Conservation (phyloP, 371 early-diverging fungal species). For the Dinochytrium kinnereticum region DNA sequence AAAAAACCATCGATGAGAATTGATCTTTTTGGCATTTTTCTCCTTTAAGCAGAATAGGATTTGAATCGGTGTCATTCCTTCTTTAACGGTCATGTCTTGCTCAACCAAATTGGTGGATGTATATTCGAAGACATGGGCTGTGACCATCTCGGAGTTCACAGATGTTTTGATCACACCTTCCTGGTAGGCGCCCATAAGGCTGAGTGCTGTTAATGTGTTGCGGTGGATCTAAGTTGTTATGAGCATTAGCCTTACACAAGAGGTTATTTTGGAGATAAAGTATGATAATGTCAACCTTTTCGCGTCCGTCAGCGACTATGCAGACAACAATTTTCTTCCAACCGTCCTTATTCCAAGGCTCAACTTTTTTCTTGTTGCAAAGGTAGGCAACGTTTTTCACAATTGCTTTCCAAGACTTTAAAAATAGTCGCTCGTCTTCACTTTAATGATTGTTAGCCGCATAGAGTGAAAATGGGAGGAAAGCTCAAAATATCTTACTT, state of each 20-base stretch:
- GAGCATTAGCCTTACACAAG: too few relatives aligned
- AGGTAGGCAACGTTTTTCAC: constrained; percentile 87
- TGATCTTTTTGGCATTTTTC: constrained; percentile 71
- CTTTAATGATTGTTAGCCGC: constrained; percentile 70
- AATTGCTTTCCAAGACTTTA: constrained; percentile 79
- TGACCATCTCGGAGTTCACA: constrained; percentile 52
- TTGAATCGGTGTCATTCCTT: constrained; percentile 52
- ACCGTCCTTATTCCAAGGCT: constrained; percentile 78
- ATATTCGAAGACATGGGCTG: constrained; percentile 90
- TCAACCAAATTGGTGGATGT: constrained; percentile 58
- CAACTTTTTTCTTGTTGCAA: constrained; percentile 75
- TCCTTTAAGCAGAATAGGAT: constrained; percentile 88
- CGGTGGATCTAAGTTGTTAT: constrained; percentile 33
- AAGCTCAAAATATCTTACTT: neutral
- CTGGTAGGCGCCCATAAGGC: constrained; percentile 88
- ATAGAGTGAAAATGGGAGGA: neutral
- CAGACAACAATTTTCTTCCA: constrained; percentile 94
- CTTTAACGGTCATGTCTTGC: constrained; percentile 66
- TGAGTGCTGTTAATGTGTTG: constrained; percentile 77
- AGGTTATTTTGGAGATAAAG: neutral
- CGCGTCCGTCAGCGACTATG: constrained; percentile 62
- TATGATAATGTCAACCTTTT: constrained; percentile 54
- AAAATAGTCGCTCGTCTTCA: constrained; percentile 85
- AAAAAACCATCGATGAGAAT: constrained; percentile 97
- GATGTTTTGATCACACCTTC: constrained; percentile 73